phyloP scores from a whole-genome alignment of 805 yeast genomes.

The Danielozyma ontarioensis region DNA sequence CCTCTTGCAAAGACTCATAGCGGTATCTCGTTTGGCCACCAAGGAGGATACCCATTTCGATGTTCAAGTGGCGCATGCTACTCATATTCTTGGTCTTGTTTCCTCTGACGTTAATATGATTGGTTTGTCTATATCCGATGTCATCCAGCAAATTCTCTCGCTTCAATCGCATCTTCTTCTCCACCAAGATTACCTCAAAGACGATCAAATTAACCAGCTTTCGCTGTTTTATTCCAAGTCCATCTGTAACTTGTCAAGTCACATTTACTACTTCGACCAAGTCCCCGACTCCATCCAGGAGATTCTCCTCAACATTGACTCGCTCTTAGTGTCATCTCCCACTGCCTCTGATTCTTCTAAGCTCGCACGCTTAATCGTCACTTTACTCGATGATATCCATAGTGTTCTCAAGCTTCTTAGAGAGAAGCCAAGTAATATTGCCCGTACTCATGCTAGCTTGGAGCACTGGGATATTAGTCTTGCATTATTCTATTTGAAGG shows the following conservation, averaged over 20 bases:
- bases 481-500: constrained; percentile 21
- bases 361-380: constrained; percentile 16
- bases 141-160: constrained; percentile 52
- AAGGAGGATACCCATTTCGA: constrained; percentile 8
- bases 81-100: constrained; percentile 53
- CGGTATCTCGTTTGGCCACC: constrained; percentile 13
- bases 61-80: constrained; percentile 37
- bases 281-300: constrained; percentile 76
- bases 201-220: constrained; percentile 22
- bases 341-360: constrained; percentile 6
- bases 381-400: constrained; percentile 27
- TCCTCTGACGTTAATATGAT: constrained; percentile 77
- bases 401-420: constrained; percentile 27
- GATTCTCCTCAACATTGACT: constrained; percentile 43
- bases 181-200: constrained; percentile 13
- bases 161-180: constrained; percentile 40
- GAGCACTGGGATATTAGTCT: constrained; percentile 42
- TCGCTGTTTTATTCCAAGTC: constrained; percentile 47
- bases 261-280: constrained; percentile 83
- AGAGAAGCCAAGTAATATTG: constrained; percentile 29
- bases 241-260: constrained; percentile 66
- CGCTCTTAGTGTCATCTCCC: constrained; percentile 16
- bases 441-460: constrained; percentile 38
- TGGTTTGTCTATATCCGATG: constrained; percentile 81
- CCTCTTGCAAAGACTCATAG: constrained; percentile 23